Percentiles rank a stretch among this genome's conserved stretches.
These are phyloP conservation scores for Wickerhamomyces xylosicus DNA, from an alignment of 805 yeast species.

Conservation along the genomic window DNA sequence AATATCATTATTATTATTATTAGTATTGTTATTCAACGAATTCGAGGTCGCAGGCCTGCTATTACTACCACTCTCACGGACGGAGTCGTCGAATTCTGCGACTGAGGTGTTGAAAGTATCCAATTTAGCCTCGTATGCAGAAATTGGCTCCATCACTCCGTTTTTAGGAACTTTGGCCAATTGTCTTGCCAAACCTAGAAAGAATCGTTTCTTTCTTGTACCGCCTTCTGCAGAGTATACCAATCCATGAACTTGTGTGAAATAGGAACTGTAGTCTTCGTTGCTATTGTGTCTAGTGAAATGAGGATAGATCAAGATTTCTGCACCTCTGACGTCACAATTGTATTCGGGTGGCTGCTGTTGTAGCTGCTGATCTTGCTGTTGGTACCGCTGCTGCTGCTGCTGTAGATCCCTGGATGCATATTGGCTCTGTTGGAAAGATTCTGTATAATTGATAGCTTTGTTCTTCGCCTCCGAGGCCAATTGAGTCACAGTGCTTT, in stretches of 20 bases:
- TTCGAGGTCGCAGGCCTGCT: too few relatives aligned
- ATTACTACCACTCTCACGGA: too few relatives aligned
- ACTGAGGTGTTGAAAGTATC: slow-evolving; percentile 9
- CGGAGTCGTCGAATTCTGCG: slow-evolving; percentile 26
- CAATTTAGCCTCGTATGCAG: background rate
- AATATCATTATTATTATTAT: too few relatives aligned
- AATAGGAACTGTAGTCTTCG: slow-evolving; percentile 25
- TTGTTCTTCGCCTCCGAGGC: slow-evolving; percentile 32
- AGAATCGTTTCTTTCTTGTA: slow-evolving; percentile 59
- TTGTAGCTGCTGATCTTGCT: too few relatives aligned
- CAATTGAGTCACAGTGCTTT: slow-evolving; percentile 36
- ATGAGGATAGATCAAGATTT: slow-evolving; percentile 50
- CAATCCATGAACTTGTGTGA: slow-evolving; percentile 65
- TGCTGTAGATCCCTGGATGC: too few relatives aligned
- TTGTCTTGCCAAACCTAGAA: slow-evolving; percentile 61
- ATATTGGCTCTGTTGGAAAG: slow-evolving; percentile 1
- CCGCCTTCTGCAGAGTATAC: slow-evolving; percentile 56
- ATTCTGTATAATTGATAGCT: slow-evolving; percentile 12
- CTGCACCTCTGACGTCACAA: slow-evolving; percentile 33
- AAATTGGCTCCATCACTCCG: too few relatives aligned
- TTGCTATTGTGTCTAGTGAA: slow-evolving; percentile 30
- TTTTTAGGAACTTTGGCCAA: slow-evolving; percentile 31
- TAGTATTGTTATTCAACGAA: too few relatives aligned
- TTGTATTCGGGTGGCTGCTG: too few relatives aligned
- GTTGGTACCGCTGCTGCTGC: too few relatives aligned